A percentile compares a stretch with the other conserved stretches of the same genome.
Evolutionary conservation across 208 protist genomes (phyloP).

Genomic region (Trypanosoma mega): DNA sequence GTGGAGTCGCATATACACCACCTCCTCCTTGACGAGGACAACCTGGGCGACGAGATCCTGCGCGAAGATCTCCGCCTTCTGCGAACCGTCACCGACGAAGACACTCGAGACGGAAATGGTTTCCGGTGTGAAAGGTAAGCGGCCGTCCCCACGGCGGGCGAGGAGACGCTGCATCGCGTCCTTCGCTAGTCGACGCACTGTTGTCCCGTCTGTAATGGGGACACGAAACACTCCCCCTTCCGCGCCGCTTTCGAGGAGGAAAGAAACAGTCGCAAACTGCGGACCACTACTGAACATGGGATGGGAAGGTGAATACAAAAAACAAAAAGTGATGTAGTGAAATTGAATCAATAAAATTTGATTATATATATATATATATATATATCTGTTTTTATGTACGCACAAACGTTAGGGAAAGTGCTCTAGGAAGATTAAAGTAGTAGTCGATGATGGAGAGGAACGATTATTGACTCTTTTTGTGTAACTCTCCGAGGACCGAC

Average conservation of each 20-base stretch:
- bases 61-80: conserved; percentile 76
- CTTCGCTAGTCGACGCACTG: conserved; percentile 79
- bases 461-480: too few species aligned
- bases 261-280: conserved; percentile 79
- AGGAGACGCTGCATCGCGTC: conserved; percentile 78
- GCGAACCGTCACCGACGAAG: conserved; percentile 50
- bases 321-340: neutral
- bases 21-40: conserved; percentile 58
- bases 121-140: conserved; percentile 21
- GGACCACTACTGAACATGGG: conserved; percentile 32
- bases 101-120: conserved; percentile 66
- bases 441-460: too few species aligned
- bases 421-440: too few species aligned
- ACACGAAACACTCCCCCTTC: conserved; percentile 61
- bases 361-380: neutral
- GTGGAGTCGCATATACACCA: conserved; percentile 64
- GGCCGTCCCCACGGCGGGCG: conserved; percentile 30
- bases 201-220: conserved; percentile 60
- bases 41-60: conserved; percentile 62
- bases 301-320: neutral
- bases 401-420: too few species aligned
- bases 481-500: too few species aligned
- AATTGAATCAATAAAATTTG: neutral
- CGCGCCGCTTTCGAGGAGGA: conserved; percentile 40
- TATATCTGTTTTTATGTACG: too few species aligned